Base-by-base conservation (phyloP, 352 stramenopile species). In the Pythium guiyangense region DNA sequence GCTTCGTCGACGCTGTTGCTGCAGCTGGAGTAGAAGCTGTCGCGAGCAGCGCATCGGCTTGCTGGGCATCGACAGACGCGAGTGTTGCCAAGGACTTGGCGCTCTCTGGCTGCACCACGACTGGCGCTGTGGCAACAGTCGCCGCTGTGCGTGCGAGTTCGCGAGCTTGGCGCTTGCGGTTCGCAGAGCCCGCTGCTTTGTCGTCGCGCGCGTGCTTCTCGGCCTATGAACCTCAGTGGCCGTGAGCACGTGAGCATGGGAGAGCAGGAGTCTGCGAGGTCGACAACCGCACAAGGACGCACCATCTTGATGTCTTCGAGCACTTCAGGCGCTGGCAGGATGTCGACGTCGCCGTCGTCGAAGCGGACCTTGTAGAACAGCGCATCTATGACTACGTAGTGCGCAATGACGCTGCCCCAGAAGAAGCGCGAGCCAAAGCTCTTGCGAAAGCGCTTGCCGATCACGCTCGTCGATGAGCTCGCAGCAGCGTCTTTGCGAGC, bases 331-430 rank as follows among this genome's bases (percentile, higher is more conserved):
- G 55, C 65, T 10, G 73, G 66, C 18, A 90, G 64, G 54, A 92
- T 76, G 62, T 92, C 83, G 29, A 92, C 80, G 56, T 92, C 83
- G 39, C 83, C 83, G 43, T 92, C 83, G 39, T 92, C 83, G 57
- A 92, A 92, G 66, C 72, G 78, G 43, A 92, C 66, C 53, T 92
- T 92, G 64, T 90, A 92, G 50, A 92, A 90, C 0, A 73, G 54
- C 10, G 67, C 76, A 1, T 67, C 64, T 0, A 59, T 60, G 34
- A 92, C 62, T 49, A 70, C 60, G 58, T 92, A 92, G 45, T 69
- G 73, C 37, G 64, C 63, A 35, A 90, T 67, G 0, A 92, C 56
- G 1, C 70, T 71, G 17, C 80, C 83, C 83, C 83, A 64, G 65
- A 92, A 92, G 35, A 61, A 67, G 39, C 74, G 77, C 48, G 69